These are phyloP conservation scores for Boletus albobrunnescens DNA, from an alignment of 1,284 basidiomycete species.

Conservation along the genomic window DNA sequence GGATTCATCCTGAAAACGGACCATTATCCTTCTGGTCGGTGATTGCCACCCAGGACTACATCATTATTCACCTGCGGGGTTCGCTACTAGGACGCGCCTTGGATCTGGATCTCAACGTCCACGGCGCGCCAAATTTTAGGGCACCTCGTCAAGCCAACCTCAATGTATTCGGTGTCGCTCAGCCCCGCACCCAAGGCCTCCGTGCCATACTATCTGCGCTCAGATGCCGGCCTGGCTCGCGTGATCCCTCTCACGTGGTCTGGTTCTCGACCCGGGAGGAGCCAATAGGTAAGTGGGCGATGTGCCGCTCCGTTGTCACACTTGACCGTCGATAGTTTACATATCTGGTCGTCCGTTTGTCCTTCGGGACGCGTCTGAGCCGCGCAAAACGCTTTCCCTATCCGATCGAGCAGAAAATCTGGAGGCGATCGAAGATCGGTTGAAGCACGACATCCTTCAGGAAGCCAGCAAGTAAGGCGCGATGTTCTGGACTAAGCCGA, in stretches of 20 bases:
- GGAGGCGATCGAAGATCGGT: conserved; percentile 88
- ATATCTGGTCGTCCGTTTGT: conserved; percentile 96
- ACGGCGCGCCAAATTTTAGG: conserved; percentile 95
- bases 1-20: conserved; percentile 95
- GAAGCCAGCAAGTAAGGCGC: conserved; percentile 71
- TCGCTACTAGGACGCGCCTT: conserved; percentile 71
- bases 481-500: background rate
- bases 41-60: background rate
- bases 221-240: conserved; percentile 65
- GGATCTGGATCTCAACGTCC: conserved; percentile 87
- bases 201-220: conserved; percentile 89
- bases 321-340: conserved; percentile 51
- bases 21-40: conserved; percentile 77
- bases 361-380: conserved; percentile 86
- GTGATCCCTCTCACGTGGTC: conserved; percentile 66
- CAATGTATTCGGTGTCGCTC: conserved; percentile 91
- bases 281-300: conserved; percentile 57
- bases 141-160: conserved; percentile 71
- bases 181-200: conserved; percentile 91
- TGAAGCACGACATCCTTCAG: conserved; percentile 91
- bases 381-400: conserved; percentile 75
- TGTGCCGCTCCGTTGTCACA: background rate
- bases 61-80: conserved; percentile 2
- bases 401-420: conserved; percentile 93
- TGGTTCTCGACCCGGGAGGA: conserved; percentile 87